phyloP scores from a whole-genome alignment of 805 yeast genomes.

The Pichia rugopelliculosa region DNA sequence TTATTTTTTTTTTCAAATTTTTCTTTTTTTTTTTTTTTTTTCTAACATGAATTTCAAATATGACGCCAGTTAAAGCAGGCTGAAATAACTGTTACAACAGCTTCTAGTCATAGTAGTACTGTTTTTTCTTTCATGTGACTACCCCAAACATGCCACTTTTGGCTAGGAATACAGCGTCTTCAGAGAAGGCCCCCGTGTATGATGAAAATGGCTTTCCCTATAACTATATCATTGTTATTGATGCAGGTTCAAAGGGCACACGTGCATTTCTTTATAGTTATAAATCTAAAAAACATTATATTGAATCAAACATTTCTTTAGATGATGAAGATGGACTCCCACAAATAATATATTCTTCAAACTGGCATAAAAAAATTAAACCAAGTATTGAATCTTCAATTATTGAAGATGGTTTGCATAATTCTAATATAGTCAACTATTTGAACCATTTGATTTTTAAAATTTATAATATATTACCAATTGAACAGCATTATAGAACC shows the following conservation, averaged over 20 bases:
- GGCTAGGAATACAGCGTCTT: neutral
- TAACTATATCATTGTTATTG: slow-evolving; percentile 54
- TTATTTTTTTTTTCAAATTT: neutral
- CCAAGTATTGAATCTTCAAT: slow-evolving; percentile 61
- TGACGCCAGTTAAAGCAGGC: too few relatives aligned
- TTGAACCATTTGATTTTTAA: slow-evolving; percentile 40
- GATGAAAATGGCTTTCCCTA: slow-evolving; percentile 42
- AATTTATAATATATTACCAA: slow-evolving; percentile 48
- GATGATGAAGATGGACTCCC: slow-evolving; percentile 10
- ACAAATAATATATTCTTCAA: slow-evolving; percentile 24
- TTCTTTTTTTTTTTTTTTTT: neutral
- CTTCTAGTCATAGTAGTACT: too few relatives aligned
- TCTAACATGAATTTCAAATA: neutral
- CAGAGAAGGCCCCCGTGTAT: slow-evolving; percentile 4
- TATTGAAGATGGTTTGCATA: slow-evolving; percentile 39
- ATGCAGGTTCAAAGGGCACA: slow-evolving; percentile 62
- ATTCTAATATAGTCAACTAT: slow-evolving; percentile 48
- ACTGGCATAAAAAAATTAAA: slow-evolving; percentile 45
- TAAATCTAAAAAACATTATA: slow-evolving; percentile 32
- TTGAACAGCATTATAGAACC: slow-evolving; percentile 51
- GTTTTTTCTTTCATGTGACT: too few relatives aligned
- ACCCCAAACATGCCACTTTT: neutral
- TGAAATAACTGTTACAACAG: too few relatives aligned
- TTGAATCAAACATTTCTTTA: neutral
- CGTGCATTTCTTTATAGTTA: slow-evolving; percentile 55